Evolutionary conservation across 345 rosid genomes (phyloP).

Genomic region (Cardamine occulta): DNA sequence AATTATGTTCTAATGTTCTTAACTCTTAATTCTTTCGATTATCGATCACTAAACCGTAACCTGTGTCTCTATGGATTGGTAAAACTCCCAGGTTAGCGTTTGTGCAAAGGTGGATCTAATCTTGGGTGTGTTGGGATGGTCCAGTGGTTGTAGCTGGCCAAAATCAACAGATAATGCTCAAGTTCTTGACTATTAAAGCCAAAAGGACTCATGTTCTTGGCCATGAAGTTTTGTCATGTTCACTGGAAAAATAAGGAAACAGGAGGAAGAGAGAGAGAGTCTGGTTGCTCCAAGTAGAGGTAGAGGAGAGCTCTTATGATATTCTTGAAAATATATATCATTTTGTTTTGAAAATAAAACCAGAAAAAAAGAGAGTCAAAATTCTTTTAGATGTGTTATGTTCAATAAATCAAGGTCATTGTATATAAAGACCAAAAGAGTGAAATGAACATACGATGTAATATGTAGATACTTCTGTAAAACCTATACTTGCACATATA

Average conservation of each 20-base stretch:
- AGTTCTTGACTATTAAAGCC: conserved; percentile 65
- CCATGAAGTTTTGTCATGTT: conserved; percentile 47
- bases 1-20: conserved; percentile 24
- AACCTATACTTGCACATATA: conserved; percentile 39
- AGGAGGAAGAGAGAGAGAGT: conserved; percentile 14
- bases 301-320: conserved; percentile 39
- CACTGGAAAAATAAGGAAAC: conserved; percentile 31
- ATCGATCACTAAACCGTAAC: conserved; percentile 10
- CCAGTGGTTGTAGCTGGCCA: conserved; percentile 95
- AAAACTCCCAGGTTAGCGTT: conserved; percentile 61
- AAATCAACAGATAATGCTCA: conserved; percentile 52
- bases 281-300: conserved; percentile 44
- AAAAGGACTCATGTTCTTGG: conserved; percentile 33
- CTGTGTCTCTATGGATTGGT: conserved; percentile 1
- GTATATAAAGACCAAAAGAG: conserved; percentile 41
- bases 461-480: conserved; percentile 44
- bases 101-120: conserved; percentile 79
- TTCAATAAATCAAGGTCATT: conserved; percentile 41
- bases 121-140: conserved; percentile 92
- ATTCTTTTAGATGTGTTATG: conserved; percentile 45
- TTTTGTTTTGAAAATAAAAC: conserved; percentile 18
- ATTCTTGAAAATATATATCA: conserved; percentile 36
- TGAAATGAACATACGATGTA: conserved; percentile 37
- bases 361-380: conserved; percentile 29
- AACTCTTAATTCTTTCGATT: background rate